These are phyloP conservation scores for Cucumis cinereus DNA, from an alignment of 306 rosid genomes.

Conservation along the genomic window DNA sequence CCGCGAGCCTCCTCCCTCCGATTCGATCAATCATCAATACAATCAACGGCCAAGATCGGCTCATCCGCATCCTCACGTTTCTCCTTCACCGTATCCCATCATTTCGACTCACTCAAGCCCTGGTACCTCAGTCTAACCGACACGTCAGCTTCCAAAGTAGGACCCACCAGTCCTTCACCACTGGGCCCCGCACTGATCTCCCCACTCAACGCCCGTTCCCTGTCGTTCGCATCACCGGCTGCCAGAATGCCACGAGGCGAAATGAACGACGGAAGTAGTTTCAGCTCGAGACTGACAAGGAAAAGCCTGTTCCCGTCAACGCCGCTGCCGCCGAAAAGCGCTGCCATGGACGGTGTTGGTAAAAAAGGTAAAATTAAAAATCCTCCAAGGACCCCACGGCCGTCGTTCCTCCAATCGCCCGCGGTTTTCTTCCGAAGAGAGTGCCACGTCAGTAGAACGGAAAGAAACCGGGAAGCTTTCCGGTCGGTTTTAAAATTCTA, in stretches of 20 bases:
- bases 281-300: constrained; percentile 25
- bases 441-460: constrained; percentile 38
- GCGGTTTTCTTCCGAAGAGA: constrained; percentile 68
- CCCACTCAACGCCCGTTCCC: constrained; percentile 70
- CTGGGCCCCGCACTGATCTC: constrained; percentile 76
- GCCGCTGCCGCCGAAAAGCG: constrained; percentile 61
- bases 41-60: constrained; percentile 60
- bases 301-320: constrained; percentile 72
- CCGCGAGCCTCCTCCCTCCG: constrained; percentile 85
- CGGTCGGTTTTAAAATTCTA: constrained; percentile 57
- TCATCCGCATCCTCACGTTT: constrained; percentile 86
- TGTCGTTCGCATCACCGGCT: constrained; percentile 82
- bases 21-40: constrained; percentile 39
- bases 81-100: constrained; percentile 87
- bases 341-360: constrained; percentile 22
- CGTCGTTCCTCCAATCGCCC: constrained; percentile 86
- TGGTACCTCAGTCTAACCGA: constrained; percentile 84
- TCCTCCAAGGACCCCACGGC: constrained; percentile 44
- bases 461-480: constrained; percentile 60
- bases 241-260: constrained; percentile 52
- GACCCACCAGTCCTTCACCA: constrained; percentile 43
- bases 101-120: constrained; percentile 77
- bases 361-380: neutral
- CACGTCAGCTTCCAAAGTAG: constrained; percentile 82
- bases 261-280: constrained; percentile 15